These are phyloP conservation scores for Pyrenochaeta sp. DNA, from an alignment of 2,329 filamentous ascomycete species.

Conservation along the genomic window DNA sequence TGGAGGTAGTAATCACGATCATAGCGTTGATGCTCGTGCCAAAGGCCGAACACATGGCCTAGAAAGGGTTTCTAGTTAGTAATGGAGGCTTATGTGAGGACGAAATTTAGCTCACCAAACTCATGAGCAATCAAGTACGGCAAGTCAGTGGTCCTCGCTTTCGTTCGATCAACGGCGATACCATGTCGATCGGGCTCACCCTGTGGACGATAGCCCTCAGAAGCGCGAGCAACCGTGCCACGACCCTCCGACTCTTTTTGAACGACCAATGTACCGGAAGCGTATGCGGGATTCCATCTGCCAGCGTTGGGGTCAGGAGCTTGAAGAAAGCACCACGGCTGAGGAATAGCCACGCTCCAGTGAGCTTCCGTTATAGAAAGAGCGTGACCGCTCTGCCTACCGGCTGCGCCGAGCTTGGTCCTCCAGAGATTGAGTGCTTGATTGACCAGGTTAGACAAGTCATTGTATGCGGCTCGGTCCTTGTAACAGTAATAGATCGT, in stretches of 20 bases:
- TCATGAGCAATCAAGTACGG: not conserved
- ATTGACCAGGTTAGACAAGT: not conserved
- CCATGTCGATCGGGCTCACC: not conserved
- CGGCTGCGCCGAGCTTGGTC: not conserved
- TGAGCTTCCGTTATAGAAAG: not conserved
- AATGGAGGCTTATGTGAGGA: no score
- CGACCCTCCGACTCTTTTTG: not conserved
- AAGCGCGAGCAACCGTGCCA: not conserved
- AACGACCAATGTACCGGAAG: not conserved
- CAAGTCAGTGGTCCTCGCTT: not conserved
- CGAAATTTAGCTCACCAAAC: not conserved
- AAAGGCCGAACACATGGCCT: slow-evolving; percentile 3
- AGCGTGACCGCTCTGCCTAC: not conserved
- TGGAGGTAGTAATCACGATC: not conserved
- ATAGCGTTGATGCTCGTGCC: not conserved
- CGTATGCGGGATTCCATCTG: not conserved
- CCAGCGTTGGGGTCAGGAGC: not conserved
- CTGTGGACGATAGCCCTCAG: not conserved
- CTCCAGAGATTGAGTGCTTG: not conserved
- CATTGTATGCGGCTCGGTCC: not conserved
- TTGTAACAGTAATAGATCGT: not conserved
- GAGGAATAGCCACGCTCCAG: not conserved
- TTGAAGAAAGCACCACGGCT: not conserved
- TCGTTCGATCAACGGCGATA: not conserved
- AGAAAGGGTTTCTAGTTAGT: not conserved